Evolutionary conservation across 768 basidiomycete genomes (phyloP).

Genomic region (Dentipellis sp.): DNA sequence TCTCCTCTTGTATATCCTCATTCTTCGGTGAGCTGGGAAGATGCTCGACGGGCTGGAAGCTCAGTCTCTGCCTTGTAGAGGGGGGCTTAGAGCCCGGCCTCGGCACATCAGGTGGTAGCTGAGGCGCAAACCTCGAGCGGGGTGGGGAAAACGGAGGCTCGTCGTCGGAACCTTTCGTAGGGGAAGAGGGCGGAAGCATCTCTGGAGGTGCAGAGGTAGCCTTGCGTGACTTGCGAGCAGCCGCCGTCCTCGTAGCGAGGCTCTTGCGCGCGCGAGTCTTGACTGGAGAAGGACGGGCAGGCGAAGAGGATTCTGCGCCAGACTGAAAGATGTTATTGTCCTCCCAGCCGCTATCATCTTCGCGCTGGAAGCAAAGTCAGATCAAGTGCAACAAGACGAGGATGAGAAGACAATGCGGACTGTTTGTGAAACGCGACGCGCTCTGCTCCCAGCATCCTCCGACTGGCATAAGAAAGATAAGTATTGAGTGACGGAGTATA

Average conservation of each 20-base stretch:
- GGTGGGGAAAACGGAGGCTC: conserved; percentile 29
- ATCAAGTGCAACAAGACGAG: neutral
- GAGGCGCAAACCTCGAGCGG: conserved; percentile 50
- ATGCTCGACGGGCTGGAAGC: conserved; percentile 22
- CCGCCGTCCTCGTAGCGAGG: conserved; percentile 31
- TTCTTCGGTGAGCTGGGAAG: conserved; percentile 8
- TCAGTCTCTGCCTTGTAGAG: conserved; percentile 14
- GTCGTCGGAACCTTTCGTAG: conserved; percentile 5
- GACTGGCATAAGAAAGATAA: conserved; percentile 22
- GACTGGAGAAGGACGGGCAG: conserved; percentile 49
- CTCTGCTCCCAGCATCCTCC: conserved; percentile 40
- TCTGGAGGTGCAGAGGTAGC: conserved; percentile 68
- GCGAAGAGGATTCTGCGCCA: conserved; percentile 83
- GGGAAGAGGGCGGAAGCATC: conserved; percentile 19
- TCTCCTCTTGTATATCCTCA: conserved; percentile 13
- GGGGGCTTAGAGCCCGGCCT: neutral
- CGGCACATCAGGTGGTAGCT: conserved; percentile 29
- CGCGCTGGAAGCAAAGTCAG: conserved; percentile 16
- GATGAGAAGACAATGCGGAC: neutral
- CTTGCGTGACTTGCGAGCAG: conserved; percentile 45
- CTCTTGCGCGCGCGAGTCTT: conserved; percentile 23
- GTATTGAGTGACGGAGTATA: neutral
- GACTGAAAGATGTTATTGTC: conserved; percentile 89
- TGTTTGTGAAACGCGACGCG: conserved; percentile 41
- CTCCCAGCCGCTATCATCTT: conserved; percentile 80